Evolutionary conservation across 164 flowering plant genomes (phyloP).

Genomic region (Chimonanthus praecox): DNA sequence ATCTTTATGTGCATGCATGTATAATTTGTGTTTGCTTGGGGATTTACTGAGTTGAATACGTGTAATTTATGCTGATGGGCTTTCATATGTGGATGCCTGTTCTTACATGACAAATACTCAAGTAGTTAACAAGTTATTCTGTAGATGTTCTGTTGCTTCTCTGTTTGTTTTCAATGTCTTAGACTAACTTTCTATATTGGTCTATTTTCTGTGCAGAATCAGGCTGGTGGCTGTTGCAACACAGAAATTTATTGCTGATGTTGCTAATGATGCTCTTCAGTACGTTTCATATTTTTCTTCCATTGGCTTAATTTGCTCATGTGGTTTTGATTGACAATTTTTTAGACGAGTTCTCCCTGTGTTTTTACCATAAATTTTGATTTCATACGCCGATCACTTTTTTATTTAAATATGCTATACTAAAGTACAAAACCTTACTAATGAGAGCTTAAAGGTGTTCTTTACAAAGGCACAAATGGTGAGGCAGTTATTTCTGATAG

Average conservation of each 20-base stretch:
- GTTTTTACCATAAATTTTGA: not conserved
- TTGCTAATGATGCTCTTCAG: slow-evolving; percentile 92
- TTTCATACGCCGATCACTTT: too few relatives aligned
- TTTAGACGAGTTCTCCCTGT: not conserved
- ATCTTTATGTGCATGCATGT: not conserved
- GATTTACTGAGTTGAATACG: not conserved
- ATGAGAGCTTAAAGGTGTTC: too few relatives aligned
- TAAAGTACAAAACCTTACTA: too few relatives aligned
- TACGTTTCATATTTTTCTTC: slow-evolving; percentile 25
- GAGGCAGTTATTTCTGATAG: too few relatives aligned
- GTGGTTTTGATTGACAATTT: not conserved
- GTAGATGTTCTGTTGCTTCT: not conserved
- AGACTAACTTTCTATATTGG: not conserved
- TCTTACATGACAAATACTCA: not conserved
- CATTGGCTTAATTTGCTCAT: too few relatives aligned
- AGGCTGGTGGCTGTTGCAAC: slow-evolving; percentile 97
- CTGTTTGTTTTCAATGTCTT: not conserved
- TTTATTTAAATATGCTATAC: too few relatives aligned
- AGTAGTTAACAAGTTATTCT: not conserved
- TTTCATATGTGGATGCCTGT: not conserved
- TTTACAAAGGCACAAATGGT: too few relatives aligned
- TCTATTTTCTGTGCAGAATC: slow-evolving; percentile 36
- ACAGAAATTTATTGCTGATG: slow-evolving; percentile 93
- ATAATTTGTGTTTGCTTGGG: not conserved
- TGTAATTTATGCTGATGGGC: not conserved